Base-by-base conservation (phyloP, 352 stramenopile species). In the Phytophthora aleatoria region DNA sequence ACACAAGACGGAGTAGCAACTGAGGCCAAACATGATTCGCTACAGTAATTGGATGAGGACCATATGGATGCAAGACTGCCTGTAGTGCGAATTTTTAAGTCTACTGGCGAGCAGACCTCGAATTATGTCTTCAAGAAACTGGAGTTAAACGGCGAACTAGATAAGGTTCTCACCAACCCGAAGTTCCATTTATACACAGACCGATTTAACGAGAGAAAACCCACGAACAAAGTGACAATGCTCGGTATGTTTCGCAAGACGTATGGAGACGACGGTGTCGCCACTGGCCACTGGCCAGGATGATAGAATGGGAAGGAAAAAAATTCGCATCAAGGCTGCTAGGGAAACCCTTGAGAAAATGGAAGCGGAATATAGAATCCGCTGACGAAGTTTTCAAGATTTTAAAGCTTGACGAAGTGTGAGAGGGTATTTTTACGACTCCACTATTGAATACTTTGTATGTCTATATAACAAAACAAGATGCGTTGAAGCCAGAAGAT, bases 211-310 rank as follows among this genome's bases (percentile, higher is more conserved):
- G 42, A 47, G 41, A 44, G 49, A 47, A 41, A 48, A 20, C 39
- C 38, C 20, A n/a, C 2, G 2, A 27, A 54, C 8, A 49, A 42
- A 43, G 20, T 53, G 49, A 27, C 20, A 20, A 39, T 65, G 30
- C 3, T 65, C 6, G 57, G 39, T 13, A 35, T 53, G 39, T 58
- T 64, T 26, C 41, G 12, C 3, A 52, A 59, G 24, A 39, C 12
- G 3, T 65, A 65, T 15, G 38, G 24, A 12, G 45, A 65, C 15
- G 39, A 52, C 1, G 39, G n/a, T 10, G 42, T 54, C 20, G 20
- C 20, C 20, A 20, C 20, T 20, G 20, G 0, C 20, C 20, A 20
- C 20, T 20, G 20, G 49, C 48, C 24, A 53, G 30, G 13, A 39
- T 52, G 49, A 13, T 48, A n/a, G 49, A 39, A 16, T 47, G 39